Evolutionary conservation across 345 rosid species (phyloP), one percentile per base, ranked within the genome.

Genomic region (Salix exigua): DNA sequence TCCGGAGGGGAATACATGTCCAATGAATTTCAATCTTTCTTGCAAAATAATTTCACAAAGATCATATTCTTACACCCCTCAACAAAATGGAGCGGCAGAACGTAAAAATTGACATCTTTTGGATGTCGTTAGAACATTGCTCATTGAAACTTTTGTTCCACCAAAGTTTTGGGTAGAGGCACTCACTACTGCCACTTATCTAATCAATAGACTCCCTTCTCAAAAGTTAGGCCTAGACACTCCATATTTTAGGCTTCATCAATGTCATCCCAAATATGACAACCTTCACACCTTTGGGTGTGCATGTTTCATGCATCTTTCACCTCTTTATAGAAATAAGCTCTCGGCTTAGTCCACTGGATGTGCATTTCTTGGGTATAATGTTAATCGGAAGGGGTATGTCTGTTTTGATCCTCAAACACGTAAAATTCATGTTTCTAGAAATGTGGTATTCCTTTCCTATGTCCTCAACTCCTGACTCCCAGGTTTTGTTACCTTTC

Each of bases 21-120:
- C 10, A 51, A 26, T 30, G n/a, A 72, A 17, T 72, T 72, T 69
- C 73, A 76, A 40, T 31, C 10, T 18, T 28, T 28, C 30, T 28
- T 28, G 30, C 30, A 28, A 28, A 33, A 68, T 61, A 19, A 12
- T 79, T 14, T 30, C 51, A 55, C 50, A 73, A 3, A 16, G 35
- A 2, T 73, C 77, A 1, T 79, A 51, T 30, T 63, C 71, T 60
- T 42, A 25, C 8, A 75, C n/a, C n/a, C n/a, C n/a, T n/a, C n/a
- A n/a, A n/a, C n/a, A n/a, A n/a, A n/a, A n/a, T n/a, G n/a, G n/a
- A n/a, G n/a, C n/a, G n/a, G n/a, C n/a, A n/a, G n/a, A n/a, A n/a
- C n/a, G n/a, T n/a, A n/a, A n/a, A n/a, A 73, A 55, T 46, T 7
- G 40, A 2, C 70, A 73, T n/a, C 16, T 58, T 25, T 21, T 70